Evolutionary conservation across 352 stramenopile genomes (phyloP), one percentile per base, ranked within the genome.

Genomic region (Pythium phragmiticola): DNA sequence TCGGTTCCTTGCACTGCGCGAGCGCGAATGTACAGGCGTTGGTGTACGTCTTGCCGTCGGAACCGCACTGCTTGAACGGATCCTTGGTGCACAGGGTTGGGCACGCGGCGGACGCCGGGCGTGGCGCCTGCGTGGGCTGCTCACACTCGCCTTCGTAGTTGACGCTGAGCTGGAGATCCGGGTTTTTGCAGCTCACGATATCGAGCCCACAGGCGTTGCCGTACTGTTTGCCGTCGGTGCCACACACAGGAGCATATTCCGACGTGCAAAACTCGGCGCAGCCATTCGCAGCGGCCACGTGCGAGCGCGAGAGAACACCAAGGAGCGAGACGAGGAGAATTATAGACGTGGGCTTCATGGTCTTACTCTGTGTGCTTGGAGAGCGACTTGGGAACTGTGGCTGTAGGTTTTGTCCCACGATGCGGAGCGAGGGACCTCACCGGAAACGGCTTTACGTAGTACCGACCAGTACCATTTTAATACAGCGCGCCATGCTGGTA

Each of bases 171-270:
- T 69, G 51, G 8, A 57, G n/a, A 13, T n/a, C 60, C 41, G 65
- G 41, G 39, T 70, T 77, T 14, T 73, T 57, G 60, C 77, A 87
- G 30, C 73, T 65, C 1, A 54, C 63, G 50, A 76, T 73, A 7
- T 54, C 50, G 54, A 83, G 67, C 56, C 74, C 76, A 47, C 75
- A 83, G 60, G 63, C 51, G 56, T 78, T 83, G 14, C 59, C 50
- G 55, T 78, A 83, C 17, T 63, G 78, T 33, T 68, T 63, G 23
- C 72, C 73, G 45, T 72, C 69, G 39, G 70, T 69, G 21, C 76
- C 51, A 37, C 60, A 67, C 7, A 67, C 52, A 0, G 45, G 60
- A n/a, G 41, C 33, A 42, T 45, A 48, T 1, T 66, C 50, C 39
- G 48, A 21, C 7, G 41, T 17, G 33, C 59, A 66, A 7, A 47